Evolutionary conservation across 2,329 filamentous ascomycete genomes (phyloP).

Genomic region (Calonectria montana): DNA sequence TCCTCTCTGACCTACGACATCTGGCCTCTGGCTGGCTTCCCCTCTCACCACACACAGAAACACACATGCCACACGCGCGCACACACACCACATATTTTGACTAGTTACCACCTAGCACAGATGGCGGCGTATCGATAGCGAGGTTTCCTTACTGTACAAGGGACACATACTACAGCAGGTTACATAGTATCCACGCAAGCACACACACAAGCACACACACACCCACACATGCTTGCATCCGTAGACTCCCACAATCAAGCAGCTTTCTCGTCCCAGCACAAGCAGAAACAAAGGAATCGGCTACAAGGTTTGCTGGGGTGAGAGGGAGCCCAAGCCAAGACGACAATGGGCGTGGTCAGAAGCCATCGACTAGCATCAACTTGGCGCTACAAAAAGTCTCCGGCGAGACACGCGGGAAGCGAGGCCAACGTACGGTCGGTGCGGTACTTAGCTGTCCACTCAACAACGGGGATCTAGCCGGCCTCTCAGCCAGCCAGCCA

Average conservation of each 20-base stretch:
- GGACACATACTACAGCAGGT: conserved; percentile 9
- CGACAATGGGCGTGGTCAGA: conserved; percentile 7
- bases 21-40: conserved; percentile 12
- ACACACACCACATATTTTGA: background rate
- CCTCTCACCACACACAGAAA: conserved; percentile 24
- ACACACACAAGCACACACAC: conserved; percentile 12
- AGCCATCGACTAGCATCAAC: conserved; percentile 8
- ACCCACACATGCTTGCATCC: background rate
- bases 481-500: conserved; percentile 11
- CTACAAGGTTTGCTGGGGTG: conserved; percentile 23
- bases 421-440: conserved; percentile 14
- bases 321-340: conserved; percentile 8
- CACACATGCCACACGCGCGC: background rate
- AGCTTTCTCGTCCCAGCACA: background rate
- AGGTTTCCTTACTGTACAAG: background rate
- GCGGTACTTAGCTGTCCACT: background rate
- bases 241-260: background rate
- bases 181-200: conserved; percentile 14
- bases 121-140: conserved; percentile 2
- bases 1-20: conserved; percentile 24
- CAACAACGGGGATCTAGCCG: conserved; percentile 7
- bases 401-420: conserved; percentile 12
- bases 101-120: background rate
- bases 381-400: conserved; percentile 19
- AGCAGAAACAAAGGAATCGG: background rate